Evolutionary conservation across 306 rosid genomes (phyloP), one percentile per base, ranked within the genome.

Genomic region (Cucurbita pepo): DNA sequence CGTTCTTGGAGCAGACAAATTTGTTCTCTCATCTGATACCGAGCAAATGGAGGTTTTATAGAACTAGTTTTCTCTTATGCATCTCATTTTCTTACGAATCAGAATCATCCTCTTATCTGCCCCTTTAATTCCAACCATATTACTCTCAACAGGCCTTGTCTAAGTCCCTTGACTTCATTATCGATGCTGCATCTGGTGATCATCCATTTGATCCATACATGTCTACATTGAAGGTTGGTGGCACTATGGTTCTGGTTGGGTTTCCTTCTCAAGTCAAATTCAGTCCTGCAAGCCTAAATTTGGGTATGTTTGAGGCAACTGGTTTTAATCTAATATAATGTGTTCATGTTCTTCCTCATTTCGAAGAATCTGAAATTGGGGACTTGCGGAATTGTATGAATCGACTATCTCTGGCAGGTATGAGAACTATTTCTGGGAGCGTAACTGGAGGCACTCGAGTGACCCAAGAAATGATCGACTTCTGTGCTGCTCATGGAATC

Each of bases 181-280:
- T 92, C 54, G 96, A 90, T 81, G 79, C 96, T 21, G 93, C 96
- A 34, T 90, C 96, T 44, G 98, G 98, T 75, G 90, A 88, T 83
- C 98, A 92, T 61, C 86, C 85, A 1, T 88, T 90, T 83, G 97
- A 91, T 85, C 89, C 89, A 59, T 91, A 88, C 81, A 79, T 91
- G 95, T 66, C 90, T 47, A 74, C 86, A 25, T 72, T 92, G 84
- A 92, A 90, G 88, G 78, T 81, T 44, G 71, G 54, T 44, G 93
- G 95, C 64, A 82, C 79, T 79, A 69, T 88, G 6, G 91, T 77
- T 69, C 75, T 92, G 37, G 91, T 88, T 77, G 96, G 98, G 53
- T 82, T 85, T 78, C 96, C 98, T 37, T 83, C 86, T 74, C 88
- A 88, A 85, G 81, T 90, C 77, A 92, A 90, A 79, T 74, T 93